A percentile compares a stretch with the other conserved stretches of the same genome.
Evolutionary conservation across 805 yeast species (phyloP).

Genomic region (Monosporozyma aerobia): DNA sequence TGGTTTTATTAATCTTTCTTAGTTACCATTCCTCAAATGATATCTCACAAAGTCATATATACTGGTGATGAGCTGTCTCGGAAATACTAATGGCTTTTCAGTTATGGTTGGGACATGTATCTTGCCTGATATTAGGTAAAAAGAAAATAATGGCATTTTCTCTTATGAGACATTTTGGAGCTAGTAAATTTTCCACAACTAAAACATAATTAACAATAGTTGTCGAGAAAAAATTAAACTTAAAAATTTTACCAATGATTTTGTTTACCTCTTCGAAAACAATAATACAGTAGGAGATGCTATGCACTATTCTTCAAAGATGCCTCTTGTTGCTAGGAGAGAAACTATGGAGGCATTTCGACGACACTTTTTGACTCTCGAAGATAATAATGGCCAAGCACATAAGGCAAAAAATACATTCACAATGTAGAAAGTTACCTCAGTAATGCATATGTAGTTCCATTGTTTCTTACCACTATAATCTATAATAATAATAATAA

Average conservation of each 20-base stretch:
- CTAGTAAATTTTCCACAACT: slow-evolving; percentile 8
- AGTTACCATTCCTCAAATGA: background rate
- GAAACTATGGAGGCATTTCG: background rate
- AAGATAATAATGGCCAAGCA: background rate
- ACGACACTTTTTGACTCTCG: background rate
- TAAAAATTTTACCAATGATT: no score
- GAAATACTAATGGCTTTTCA: background rate
- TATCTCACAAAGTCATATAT: background rate
- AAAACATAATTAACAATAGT: background rate
- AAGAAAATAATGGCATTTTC: background rate
- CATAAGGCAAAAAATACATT: background rate
- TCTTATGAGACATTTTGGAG: background rate
- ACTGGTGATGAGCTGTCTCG: background rate
- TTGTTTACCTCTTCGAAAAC: background rate
- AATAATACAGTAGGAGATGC: background rate
- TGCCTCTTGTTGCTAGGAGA: background rate
- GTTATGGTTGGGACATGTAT: background rate
- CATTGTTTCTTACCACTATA: background rate
- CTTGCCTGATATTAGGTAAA: background rate
- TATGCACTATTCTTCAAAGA: background rate
- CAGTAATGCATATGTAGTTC: background rate
- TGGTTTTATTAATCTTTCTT: background rate
- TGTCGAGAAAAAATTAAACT: background rate
- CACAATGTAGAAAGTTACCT: background rate
- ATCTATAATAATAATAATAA: background rate